Evolutionary conservation across 371 early-diverging fungal species (phyloP).

Genomic region (Zopfochytrium polystomum): DNA sequence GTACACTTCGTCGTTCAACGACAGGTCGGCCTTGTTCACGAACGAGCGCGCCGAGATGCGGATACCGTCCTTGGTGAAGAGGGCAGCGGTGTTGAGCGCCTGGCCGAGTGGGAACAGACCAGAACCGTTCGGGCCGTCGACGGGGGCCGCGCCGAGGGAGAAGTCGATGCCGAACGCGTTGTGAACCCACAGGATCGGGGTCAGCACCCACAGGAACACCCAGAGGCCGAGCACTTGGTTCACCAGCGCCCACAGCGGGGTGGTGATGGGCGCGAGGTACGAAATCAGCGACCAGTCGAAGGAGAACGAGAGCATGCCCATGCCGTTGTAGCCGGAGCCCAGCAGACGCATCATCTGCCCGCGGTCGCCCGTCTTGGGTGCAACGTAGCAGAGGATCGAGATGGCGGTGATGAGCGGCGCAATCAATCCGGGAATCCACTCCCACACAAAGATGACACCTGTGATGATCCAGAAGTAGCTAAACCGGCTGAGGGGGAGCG

Average conservation of each 20-base stretch:
- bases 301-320: constrained; percentile 67
- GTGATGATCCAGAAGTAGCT: too few species aligned
- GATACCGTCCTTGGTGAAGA: constrained; percentile 15
- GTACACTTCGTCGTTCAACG: constrained; percentile 41
- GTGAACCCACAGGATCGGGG: too few species aligned
- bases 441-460: constrained; percentile 66
- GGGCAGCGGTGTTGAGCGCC: constrained; percentile 20
- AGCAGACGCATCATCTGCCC: constrained; percentile 14
- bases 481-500: too few species aligned
- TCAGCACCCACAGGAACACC: constrained; percentile 13
- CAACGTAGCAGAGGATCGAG: constrained; percentile 61
- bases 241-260: constrained; percentile 50
- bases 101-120: too few species aligned
- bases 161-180: too few species aligned
- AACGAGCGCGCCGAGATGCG: constrained; percentile 11
- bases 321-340: constrained; percentile 12
- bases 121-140: constrained; percentile 25
- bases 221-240: background rate
- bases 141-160: constrained; percentile 13
- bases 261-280: constrained; percentile 24
- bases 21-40: constrained; percentile 6
- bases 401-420: constrained; percentile 67
- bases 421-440: constrained; percentile 71
- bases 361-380: too few species aligned
- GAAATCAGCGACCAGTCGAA: constrained; percentile 61